Base-by-base conservation (phyloP, 192 early-diverging fungal species). In the Diversispora epigaea region DNA sequence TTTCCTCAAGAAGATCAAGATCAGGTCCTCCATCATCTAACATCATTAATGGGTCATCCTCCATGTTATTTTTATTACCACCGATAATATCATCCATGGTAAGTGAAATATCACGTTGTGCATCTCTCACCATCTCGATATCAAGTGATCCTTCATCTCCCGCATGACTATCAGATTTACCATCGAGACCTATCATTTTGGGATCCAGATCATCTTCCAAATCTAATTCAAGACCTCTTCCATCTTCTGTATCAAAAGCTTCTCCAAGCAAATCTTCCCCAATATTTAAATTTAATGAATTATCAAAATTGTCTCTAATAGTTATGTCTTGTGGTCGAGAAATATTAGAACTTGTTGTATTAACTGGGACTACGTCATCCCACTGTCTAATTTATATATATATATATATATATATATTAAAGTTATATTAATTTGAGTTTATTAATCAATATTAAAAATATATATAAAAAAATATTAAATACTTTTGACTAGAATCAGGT, bases 291-390 rank as follows among this genome's bases (percentile, higher is more conserved):
- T 40, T 58, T n/a, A 70, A 19, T 22, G 76, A 55, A 10, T 64
- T 54, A 40, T 77, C 76, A 40, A 77, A 49, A 32, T 60, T 47
- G 9, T 83, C 80, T 17, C 71, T 71, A 40, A 93, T 84, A 1
- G 91, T 93, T 75, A 92, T 93, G 67, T 93, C 93, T 49, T 91
- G 90, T 46, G 81, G 78, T 19, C 91, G 84, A 41, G 91, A 90
- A 0, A 86, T 82, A 61, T 88, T 86, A 52, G 69, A 71, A 50
- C 65, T 49, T 14, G 65, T 47, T 25, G 65, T 47, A 14, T 40
- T 43, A n/a, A 49, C 45, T 10, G 65, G 43, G 22, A 12, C 14
- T 11, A 67, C 19, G 14, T 67, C 65, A 22, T 19, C 12, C 65
- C 65, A 67, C 12, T 67, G 73, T 74, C 50, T 64, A n/a, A 15